phyloP scores from a whole-genome alignment of 2,329 filamentous ascomycete species.

The Neofusicoccum kwambonambiense region DNA sequence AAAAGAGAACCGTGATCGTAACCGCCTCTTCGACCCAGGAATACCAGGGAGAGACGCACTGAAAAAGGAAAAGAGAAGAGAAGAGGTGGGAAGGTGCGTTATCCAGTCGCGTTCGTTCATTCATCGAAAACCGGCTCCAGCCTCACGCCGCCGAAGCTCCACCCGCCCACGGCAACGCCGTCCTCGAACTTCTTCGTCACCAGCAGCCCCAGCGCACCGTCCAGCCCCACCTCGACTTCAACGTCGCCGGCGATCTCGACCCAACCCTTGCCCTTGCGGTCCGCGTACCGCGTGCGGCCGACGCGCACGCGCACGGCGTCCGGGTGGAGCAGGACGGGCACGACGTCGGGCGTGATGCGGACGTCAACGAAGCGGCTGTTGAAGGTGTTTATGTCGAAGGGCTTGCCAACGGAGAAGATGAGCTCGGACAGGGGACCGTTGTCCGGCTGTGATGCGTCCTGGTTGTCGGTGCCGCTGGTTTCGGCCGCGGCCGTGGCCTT shows the following conservation, averaged over 20 bases:
- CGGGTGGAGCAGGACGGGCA: slow-evolving; percentile 35
- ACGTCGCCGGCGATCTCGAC: slow-evolving; percentile 38
- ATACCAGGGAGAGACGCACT: background rate
- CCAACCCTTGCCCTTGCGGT: slow-evolving; percentile 34
- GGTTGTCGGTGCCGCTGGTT: slow-evolving; percentile 4
- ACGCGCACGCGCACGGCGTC: slow-evolving; percentile 39
- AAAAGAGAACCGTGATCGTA: background rate
- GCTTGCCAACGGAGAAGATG: slow-evolving; percentile 39
- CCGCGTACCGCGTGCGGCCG: slow-evolving; percentile 29
- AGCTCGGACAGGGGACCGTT: slow-evolving; percentile 29
- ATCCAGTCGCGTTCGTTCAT: background rate
- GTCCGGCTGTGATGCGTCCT: slow-evolving; percentile 25
- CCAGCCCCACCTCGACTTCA: slow-evolving; percentile 35
- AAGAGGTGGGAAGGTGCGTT: background rate
- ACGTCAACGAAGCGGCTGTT: slow-evolving; percentile 36
- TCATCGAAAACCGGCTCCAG: slow-evolving; percentile 33
- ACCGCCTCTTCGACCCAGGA: too few species aligned
- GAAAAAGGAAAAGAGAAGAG: background rate
- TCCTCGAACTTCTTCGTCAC: slow-evolving; percentile 36
- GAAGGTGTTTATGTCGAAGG: slow-evolving; percentile 34
- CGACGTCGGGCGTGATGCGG: slow-evolving; percentile 39
- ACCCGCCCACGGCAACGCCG: slow-evolving; percentile 33
- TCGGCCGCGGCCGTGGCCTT: background rate
- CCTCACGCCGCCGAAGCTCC: slow-evolving; percentile 40
- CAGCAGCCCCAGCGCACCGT: slow-evolving; percentile 38